A percentile compares a stretch with the other conserved stretches of the same genome.
Conservation (phyloP, 192 early-diverging fungal genomes). For the Coemansia sp. region DNA sequence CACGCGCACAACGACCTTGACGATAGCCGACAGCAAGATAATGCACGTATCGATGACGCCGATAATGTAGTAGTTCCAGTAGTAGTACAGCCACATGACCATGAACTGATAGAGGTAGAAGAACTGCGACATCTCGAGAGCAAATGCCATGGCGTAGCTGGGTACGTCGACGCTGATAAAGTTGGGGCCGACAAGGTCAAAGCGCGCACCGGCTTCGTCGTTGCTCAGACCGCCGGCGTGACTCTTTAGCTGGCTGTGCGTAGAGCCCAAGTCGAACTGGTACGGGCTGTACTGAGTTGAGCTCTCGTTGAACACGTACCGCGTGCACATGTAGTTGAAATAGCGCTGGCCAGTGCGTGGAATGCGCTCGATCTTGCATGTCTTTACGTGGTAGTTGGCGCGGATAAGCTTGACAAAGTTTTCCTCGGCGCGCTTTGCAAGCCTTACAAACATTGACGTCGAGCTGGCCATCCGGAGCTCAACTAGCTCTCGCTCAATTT, state of each 20-base stretch:
- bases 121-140: conserved; percentile 59
- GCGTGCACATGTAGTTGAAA: conserved; percentile 74
- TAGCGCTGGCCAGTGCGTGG: conserved; percentile 56
- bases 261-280: conserved; percentile 60
- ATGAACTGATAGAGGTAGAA: conserved; percentile 61
- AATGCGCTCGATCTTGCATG: conserved; percentile 49
- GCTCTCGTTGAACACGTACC: conserved; percentile 65
- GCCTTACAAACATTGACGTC: conserved; percentile 31
- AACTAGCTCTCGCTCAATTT: conserved; percentile 53
- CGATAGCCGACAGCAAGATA: conserved; percentile 57
- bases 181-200: conserved; percentile 66
- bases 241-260: conserved; percentile 42
- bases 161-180: conserved; percentile 59
- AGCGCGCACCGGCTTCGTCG: conserved; percentile 55
- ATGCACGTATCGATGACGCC: conserved; percentile 58
- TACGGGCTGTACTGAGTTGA: conserved; percentile 60
- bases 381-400: conserved; percentile 48
- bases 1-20: conserved; percentile 57
- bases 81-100: conserved; percentile 62
- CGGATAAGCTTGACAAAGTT: conserved; percentile 33
- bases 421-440: conserved; percentile 40
- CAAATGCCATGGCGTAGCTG: conserved; percentile 41
- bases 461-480: conserved; percentile 53
- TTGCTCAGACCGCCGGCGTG: conserved; percentile 53
- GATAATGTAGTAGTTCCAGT: conserved; percentile 59